Conservation (phyloP, 2,329 filamentous ascomycete species). For the Ceratocystis cacaofunesta region DNA sequence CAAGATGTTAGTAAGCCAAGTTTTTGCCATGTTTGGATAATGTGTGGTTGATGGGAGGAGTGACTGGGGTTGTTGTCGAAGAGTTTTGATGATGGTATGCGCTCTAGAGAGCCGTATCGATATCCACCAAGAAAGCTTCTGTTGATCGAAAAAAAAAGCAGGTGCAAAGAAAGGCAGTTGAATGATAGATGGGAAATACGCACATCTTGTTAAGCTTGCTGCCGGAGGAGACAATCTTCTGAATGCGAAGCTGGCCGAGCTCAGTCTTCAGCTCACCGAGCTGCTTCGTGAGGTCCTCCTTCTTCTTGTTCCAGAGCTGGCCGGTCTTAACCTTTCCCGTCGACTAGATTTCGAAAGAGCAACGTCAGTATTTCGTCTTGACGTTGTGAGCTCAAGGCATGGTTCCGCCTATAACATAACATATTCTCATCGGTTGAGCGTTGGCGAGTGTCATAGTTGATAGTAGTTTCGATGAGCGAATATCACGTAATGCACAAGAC, state of each 20-base stretch:
- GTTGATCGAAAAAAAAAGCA: neutral
- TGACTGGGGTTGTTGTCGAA: neutral
- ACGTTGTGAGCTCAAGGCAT: neutral
- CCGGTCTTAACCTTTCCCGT: constrained; percentile 73
- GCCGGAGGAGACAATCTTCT: constrained; percentile 92
- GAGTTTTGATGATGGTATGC: neutral
- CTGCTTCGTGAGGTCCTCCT: constrained; percentile 94
- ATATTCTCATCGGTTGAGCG: neutral
- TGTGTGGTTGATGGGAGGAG: neutral
- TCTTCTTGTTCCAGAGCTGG: constrained; percentile 98
- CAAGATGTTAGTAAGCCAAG: constrained; percentile 20
- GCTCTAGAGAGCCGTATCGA: neutral
- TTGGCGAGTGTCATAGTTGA: neutral
- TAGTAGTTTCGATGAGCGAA: neutral
- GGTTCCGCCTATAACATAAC: constrained; percentile 8
- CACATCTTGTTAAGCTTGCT: constrained; percentile 98
- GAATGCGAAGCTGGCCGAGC: constrained; percentile 88
- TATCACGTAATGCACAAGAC: neutral
- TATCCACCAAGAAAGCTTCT: neutral
- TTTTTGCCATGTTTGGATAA: neutral
- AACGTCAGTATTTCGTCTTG: constrained; percentile 15
- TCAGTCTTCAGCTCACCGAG: constrained; percentile 91
- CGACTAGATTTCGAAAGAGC: constrained; percentile 25
- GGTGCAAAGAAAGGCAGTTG: neutral
- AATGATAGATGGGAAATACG: constrained; percentile 25